Conservation (phyloP, 2,329 filamentous ascomycete genomes). For the Verruconis gallopava region DNA sequence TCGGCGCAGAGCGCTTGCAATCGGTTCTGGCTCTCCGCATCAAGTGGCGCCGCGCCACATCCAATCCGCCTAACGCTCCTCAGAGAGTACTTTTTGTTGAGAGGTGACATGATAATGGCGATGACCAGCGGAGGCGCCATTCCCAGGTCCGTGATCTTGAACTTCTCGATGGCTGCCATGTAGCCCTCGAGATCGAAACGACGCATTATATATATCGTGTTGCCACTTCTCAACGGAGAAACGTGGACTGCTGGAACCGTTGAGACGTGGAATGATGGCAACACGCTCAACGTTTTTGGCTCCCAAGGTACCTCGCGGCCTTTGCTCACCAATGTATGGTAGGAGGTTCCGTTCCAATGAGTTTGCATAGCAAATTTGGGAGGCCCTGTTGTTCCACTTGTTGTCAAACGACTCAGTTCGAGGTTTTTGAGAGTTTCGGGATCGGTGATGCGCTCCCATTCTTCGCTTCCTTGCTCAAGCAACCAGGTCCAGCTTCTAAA, state of each 20-base stretch:
- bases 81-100: neutral
- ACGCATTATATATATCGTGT: neutral
- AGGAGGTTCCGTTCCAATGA: neutral
- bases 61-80: neutral
- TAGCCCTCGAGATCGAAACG: neutral
- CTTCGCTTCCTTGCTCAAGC: constrained; percentile 28
- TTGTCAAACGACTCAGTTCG: neutral
- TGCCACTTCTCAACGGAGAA: neutral
- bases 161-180: neutral
- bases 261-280: neutral
- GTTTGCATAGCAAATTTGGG: constrained; percentile 17
- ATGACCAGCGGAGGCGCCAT: neutral
- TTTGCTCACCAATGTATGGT: neutral
- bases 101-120: neutral
- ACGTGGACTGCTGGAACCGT: neutral
- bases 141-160: neutral
- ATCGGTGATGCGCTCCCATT: constrained; percentile 27
- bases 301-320: neutral
- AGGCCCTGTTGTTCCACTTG: neutral
- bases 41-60: neutral
- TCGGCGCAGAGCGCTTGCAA: neutral
- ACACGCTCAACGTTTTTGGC: neutral
- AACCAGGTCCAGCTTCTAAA: constrained; percentile 34
- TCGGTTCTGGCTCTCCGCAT: neutral
- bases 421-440: neutral